A percentile compares a stretch with the other conserved stretches of the same genome.
Evolutionary conservation across 148 eudicot genomes (phyloP).

Genomic region (Mesembryanthemum crystallinum): DNA sequence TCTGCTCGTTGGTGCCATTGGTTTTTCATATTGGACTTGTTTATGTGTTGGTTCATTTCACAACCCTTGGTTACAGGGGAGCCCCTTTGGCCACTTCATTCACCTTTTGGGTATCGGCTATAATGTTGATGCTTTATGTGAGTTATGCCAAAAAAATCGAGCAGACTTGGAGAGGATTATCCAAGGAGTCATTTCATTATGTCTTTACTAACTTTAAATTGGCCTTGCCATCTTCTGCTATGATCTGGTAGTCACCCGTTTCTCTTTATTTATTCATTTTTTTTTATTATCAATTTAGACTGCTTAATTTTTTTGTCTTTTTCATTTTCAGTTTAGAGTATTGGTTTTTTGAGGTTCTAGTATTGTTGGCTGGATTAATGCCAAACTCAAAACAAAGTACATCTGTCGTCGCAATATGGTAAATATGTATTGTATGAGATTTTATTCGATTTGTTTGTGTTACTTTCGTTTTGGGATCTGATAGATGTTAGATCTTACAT

Average conservation of each 20-base stretch:
- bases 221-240: conserved; percentile 30
- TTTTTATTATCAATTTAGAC: too few species aligned
- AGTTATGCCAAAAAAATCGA: not conserved
- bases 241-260: not conserved
- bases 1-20: conserved; percentile 21
- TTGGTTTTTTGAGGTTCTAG: conserved; percentile 87
- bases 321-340: conserved; percentile 57
- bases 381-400: conserved; percentile 69
- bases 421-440: not conserved
- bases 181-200: conserved; percentile 17
- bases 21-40: conserved; percentile 8
- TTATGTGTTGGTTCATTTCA: conserved; percentile 14
- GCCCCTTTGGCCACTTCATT: conserved; percentile 23
- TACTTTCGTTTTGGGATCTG: not conserved
- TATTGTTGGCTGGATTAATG: conserved; percentile 73
- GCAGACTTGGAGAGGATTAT: conserved; percentile 24
- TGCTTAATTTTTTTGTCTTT: too few species aligned
- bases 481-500: not conserved
- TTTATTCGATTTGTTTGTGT: too few species aligned
- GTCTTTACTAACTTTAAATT: conserved; percentile 18
- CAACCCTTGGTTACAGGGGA: conserved; percentile 16
- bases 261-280: not conserved
- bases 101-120: conserved; percentile 3
- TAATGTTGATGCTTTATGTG: conserved; percentile 7
- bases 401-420: conserved; percentile 87